phyloP scores from a whole-genome alignment of 2,329 filamentous ascomycete genomes.

The Thermochaetoides dissita region DNA sequence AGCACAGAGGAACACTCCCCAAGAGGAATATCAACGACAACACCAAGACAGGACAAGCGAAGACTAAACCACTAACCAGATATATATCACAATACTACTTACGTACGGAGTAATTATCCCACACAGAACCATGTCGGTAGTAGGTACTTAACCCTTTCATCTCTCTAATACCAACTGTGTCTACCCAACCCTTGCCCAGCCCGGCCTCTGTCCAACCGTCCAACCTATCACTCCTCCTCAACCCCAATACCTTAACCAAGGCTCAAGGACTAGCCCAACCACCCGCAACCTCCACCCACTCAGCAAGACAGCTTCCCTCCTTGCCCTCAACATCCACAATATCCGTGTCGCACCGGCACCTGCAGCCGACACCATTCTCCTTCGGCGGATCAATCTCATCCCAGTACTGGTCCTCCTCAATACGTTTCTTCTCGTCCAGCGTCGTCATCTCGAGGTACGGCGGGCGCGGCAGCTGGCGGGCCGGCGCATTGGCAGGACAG shows the following conservation, averaged over 20 bases:
- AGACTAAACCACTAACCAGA: neutral
- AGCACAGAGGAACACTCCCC: no score
- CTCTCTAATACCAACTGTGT: no score
- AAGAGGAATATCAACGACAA: no score
- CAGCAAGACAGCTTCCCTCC: slow-evolving; percentile 81
- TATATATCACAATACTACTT: neutral
- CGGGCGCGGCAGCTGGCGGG: slow-evolving; percentile 65
- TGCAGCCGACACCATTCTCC: slow-evolving; percentile 92
- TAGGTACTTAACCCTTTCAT: neutral
- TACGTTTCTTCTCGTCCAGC: slow-evolving; percentile 64
- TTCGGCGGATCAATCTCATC: slow-evolving; percentile 72
- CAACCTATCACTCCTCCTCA: no score
- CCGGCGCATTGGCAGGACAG: slow-evolving; percentile 88
- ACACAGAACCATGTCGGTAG: neutral
- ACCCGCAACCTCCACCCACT: slow-evolving; percentile 95
- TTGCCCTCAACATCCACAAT: slow-evolving; percentile 97
- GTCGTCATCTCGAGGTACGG: slow-evolving; percentile 76
- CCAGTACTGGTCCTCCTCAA: slow-evolving; percentile 95
- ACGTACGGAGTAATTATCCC: neutral
- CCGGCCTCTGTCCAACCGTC: no score
- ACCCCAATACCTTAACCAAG: neutral
- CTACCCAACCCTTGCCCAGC: no score
- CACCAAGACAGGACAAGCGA: no score
- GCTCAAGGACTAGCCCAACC: slow-evolving; percentile 52
- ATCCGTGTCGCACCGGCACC: slow-evolving; percentile 92